phyloP scores from a whole-genome alignment of 2,329 filamentous ascomycete species.

The Beauveria caledonica region DNA sequence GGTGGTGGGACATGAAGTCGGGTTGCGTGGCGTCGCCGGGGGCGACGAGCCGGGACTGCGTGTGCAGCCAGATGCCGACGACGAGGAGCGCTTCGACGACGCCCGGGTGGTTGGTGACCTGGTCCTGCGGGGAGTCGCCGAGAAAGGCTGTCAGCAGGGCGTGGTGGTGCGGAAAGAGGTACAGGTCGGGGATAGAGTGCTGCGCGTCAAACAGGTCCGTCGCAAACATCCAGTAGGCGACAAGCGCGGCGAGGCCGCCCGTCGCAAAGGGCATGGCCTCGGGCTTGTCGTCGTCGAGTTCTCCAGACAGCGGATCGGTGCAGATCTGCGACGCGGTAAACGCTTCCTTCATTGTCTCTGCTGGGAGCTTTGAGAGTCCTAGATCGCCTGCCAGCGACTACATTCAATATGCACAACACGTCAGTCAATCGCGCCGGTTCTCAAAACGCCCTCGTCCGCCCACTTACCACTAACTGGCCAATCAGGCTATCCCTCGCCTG shows the following conservation, averaged over 20 bases:
- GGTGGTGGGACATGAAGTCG: conserved; percentile 53
- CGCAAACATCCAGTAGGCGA: conserved; percentile 56
- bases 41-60: conserved; percentile 35
- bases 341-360: conserved; percentile 37
- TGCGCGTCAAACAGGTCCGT: conserved; percentile 52
- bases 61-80: conserved; percentile 51
- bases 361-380: conserved; percentile 40
- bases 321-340: conserved; percentile 32
- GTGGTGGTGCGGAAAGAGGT: conserved; percentile 54
- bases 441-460: not conserved
- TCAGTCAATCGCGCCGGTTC: not conserved
- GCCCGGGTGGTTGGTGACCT: conserved; percentile 42
- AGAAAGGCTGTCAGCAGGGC: conserved; percentile 46
- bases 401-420: not conserved
- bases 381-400: conserved; percentile 55
- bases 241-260: conserved; percentile 49
- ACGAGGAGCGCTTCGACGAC: conserved; percentile 52
- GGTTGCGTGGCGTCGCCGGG: conserved; percentile 25
- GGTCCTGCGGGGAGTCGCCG: conserved; percentile 38
- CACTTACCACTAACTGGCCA: conserved; percentile 61
- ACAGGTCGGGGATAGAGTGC: conserved; percentile 42
- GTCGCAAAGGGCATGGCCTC: conserved; percentile 50
- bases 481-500: conserved; percentile 56
- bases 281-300: conserved; percentile 38
- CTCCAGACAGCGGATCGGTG: conserved; percentile 36